Percentiles rank a stretch among this genome's conserved stretches.
Conservation (phyloP, 805 yeast genomes). For the Lachancea fermentati region DNA sequence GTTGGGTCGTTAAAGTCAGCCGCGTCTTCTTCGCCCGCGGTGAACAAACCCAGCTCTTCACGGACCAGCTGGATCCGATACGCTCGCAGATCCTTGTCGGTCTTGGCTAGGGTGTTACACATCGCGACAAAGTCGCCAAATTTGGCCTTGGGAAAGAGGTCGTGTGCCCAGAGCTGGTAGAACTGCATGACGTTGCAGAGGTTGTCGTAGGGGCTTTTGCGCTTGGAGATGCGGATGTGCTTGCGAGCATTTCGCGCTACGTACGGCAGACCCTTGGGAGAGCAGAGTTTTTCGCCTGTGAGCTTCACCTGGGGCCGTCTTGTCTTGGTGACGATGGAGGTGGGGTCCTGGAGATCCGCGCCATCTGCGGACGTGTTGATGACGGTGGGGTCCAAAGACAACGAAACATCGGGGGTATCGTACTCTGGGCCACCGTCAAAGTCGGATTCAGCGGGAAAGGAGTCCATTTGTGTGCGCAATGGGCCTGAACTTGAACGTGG, state of each 20-base stretch:
- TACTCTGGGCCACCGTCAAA: conserved; percentile 4
- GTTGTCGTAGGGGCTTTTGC: conserved; percentile 24
- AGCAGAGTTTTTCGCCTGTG: conserved; percentile 46
- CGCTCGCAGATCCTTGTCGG: conserved; percentile 36
- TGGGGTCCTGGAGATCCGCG: conserved; percentile 25
- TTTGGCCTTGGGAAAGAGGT: conserved; percentile 71
- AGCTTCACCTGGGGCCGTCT: conserved; percentile 40
- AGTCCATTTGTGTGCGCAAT: too few species aligned
- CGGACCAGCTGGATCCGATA: conserved; percentile 37
- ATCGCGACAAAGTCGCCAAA: conserved; percentile 62
- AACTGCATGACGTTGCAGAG: conserved; percentile 39
- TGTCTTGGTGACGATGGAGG: conserved; percentile 18
- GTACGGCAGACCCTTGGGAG: conserved; percentile 52
- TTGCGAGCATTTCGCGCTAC: conserved; percentile 36
- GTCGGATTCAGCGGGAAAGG: too few species aligned
- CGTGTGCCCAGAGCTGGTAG: conserved; percentile 74
- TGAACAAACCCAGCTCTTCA: conserved; percentile 32
- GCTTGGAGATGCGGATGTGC: conserved; percentile 31
- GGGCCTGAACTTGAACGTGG: too few species aligned
- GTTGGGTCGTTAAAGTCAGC: too few species aligned
- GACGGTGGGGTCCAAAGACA: conserved; percentile 11
- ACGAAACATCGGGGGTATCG: conserved; percentile 6
- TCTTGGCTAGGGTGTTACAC: conserved; percentile 44
- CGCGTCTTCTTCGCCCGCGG: conserved; percentile 7
- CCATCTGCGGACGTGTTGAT: conserved; percentile 7